phyloP scores from a whole-genome alignment of 441 rosid genomes.

The Biscutella auriculata region DNA sequence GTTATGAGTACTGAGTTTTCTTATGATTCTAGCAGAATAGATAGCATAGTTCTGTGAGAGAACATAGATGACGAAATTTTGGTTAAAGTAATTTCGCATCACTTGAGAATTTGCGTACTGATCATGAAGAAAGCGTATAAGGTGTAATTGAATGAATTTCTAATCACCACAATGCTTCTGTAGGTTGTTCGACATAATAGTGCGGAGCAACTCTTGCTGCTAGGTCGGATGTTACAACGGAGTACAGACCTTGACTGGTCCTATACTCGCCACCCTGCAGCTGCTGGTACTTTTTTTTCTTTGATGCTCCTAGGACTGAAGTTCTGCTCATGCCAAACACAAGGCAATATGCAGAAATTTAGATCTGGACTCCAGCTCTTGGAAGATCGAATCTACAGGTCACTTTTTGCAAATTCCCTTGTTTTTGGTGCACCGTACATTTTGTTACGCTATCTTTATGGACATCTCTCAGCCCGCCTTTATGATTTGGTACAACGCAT shows the following conservation, averaged over 20 bases:
- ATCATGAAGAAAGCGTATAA: not conserved
- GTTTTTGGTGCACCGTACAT: constrained; percentile 8
- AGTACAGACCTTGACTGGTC: constrained; percentile 76
- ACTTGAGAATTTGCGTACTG: not conserved
- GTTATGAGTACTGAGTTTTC: not conserved
- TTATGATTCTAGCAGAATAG: constrained; percentile 2
- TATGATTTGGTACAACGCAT: not conserved
- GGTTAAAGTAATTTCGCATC: not conserved
- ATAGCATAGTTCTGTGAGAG: constrained; percentile 6
- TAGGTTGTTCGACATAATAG: constrained; percentile 90
- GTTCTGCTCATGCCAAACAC: constrained; percentile 79
- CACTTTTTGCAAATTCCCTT: constrained; percentile 10
- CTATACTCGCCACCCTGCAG: constrained; percentile 95
- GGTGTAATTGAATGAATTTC: constrained; percentile 5
- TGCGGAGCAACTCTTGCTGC: constrained; percentile 87
- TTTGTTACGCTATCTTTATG: constrained; percentile 2
- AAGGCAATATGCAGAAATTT: constrained; percentile 76
- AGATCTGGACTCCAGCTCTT: constrained; percentile 81
- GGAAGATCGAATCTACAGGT: constrained; percentile 94
- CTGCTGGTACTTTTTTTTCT: constrained; percentile 91
- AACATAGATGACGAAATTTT: not conserved
- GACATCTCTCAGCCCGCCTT: constrained; percentile 2
- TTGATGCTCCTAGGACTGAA: constrained; percentile 95
- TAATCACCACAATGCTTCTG: constrained; percentile 15
- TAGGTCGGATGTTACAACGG: constrained; percentile 90